Evolutionary conservation across 2,329 filamentous ascomycete genomes (phyloP), one percentile per base, ranked within the genome.

Genomic region (Fusarium sp.): DNA sequence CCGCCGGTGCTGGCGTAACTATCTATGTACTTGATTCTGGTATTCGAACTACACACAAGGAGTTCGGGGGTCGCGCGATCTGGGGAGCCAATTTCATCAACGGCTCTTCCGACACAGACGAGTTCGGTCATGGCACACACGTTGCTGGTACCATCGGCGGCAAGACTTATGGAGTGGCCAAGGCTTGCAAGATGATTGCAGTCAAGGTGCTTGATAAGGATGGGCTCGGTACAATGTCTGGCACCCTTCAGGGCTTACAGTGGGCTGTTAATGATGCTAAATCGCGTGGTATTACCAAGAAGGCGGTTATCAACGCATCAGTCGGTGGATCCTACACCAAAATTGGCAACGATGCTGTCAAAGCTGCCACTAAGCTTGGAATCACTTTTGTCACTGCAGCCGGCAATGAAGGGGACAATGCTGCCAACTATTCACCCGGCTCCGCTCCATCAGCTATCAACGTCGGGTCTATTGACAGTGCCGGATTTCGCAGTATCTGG

Each of bases 1-100:
- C 60, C 0, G 71, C 73, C 2, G 75, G 77, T 6, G 25, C 67
- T 24, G 73, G 67, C 2, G 53, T 55, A 10, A 81, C 77, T 54
- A 76, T 79, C 34, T 85, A 84, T 60, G 67, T 85, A 6, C 76
- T 84, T 56, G 83, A 85, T 67, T 82, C 82, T 1, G 83, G 83
- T 56, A 81, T 85, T 54, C 76, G 75, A 12, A 76, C 74, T 15
- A 56, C 75, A 3, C 83, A 85, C 63, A 41, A 49, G 2, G 72
- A 77, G 32, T 78, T 78, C 32, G 30, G 1, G 0, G 74, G 74
- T 10, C 73, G 77, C 10, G 78, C 77, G 8, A 15, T 58, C 9
- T 76, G 71, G 63, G 77, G 76, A 20, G 64, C 67, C 47, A 80
- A 78, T 38, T 72, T 68, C n/a, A 29, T 75, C 1, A 56, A 40